Base-by-base conservation (phyloP, 495 filamentous ascomycete genomes). In the Penicillium arizonense region DNA sequence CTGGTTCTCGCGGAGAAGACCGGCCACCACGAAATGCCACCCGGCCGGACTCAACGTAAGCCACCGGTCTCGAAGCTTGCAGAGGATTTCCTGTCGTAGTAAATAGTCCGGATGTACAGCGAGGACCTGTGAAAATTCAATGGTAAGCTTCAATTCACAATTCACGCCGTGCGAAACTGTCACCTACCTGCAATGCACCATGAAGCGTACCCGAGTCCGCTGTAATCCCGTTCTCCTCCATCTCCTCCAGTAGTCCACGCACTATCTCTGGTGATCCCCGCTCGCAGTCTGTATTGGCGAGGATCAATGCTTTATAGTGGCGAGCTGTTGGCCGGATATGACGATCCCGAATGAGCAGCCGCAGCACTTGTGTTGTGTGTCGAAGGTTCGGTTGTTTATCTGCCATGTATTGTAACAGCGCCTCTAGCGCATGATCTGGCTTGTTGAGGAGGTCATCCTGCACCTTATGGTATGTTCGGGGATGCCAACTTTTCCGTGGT, bases 41-140 rank as follows among this genome's bases (percentile, higher is more conserved):
- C 84, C 90, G 18, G 82, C 76, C 8, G 76, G 75, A 6, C 78
- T 83, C 21, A 95, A 64, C 2, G 73, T 70, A 38, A 89, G 80
- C 87, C 89, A 94, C 53, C 84, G 71, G 50, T 82, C 75, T 61
- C 81, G 80, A 37, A 82, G 71, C 18, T 83, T 83, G 38, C 76
- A 64, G 21, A 97, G 68, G n/a, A 96, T 75, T 28, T 86, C 75
- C 33, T 78, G 75, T 20, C 91, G 85, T 10, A 91, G 74, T 1
- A 91, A 38, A 55, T 94, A 91, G 67, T 97, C 86, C 1, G 93
- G 91, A 66, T 96, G 91, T 20, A 95, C 82, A 12, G 90, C 83
- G 20, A 92, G 81, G 5, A 82, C 82, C 83, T 91, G 46, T 1
- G 26, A 56, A 16, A 21, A 52, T 52, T 50, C 53, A 51, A 50